Conservation (phyloP, 345 rosid genomes). For the Sapria himalayana region DNA sequence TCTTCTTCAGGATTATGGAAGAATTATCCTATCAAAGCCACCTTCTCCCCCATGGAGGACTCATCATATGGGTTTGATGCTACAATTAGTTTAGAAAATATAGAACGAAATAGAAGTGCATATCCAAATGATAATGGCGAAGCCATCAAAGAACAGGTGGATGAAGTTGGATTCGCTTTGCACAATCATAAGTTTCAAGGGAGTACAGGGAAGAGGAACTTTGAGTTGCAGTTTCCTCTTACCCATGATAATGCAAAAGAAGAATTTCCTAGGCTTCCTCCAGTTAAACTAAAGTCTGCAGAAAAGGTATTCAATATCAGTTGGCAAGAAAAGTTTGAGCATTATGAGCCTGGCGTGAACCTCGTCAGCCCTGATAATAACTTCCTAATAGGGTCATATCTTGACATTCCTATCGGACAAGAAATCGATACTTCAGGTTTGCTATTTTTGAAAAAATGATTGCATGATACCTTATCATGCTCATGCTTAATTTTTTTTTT, state of each 20-base stretch:
- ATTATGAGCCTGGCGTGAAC: conserved; percentile 35
- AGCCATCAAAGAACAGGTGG: conserved; percentile 71
- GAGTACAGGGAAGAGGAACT: conserved; percentile 26
- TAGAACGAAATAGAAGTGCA: conserved; percentile 47
- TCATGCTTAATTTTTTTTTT: background rate
- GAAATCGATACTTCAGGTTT: conserved; percentile 82
- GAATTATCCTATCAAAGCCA: conserved; percentile 52
- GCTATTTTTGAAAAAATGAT: conserved; percentile 7
- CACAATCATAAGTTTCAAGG: conserved; percentile 42
- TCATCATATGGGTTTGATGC: conserved; percentile 26
- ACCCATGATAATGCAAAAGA: conserved; percentile 44
- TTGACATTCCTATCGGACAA: conserved; percentile 89
- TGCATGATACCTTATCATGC: background rate
- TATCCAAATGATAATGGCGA: conserved; percentile 26
- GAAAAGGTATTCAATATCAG: conserved; percentile 44
- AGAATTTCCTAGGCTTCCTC: conserved; percentile 87
- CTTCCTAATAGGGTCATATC: conserved; percentile 65
- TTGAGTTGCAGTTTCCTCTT: conserved; percentile 30
- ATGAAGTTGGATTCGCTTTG: conserved; percentile 75
- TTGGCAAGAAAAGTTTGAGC: conserved; percentile 85
- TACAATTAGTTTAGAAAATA: conserved; percentile 24
- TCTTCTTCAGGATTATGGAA: conserved; percentile 42
- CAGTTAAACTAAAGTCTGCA: conserved; percentile 87
- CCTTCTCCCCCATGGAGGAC: conserved; percentile 38
- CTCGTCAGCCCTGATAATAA: conserved; percentile 36